phyloP scores from a whole-genome alignment of 331 rosid genomes.

The Prunus yedoensis region DNA sequence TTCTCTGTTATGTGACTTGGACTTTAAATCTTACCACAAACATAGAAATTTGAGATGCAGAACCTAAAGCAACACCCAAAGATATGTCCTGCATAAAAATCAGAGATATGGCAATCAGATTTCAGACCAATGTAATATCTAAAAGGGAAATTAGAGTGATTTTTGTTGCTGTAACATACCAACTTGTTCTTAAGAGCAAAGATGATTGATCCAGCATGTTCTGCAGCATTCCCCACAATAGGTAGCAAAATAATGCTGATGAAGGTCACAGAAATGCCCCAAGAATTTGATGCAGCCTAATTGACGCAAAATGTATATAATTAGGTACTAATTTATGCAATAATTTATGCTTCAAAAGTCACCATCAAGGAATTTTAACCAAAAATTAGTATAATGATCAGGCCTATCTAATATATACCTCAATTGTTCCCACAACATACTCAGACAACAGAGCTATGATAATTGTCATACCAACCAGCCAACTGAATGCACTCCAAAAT shows the following conservation, averaged over 20 bases:
- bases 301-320: not conserved
- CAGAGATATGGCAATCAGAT: not conserved
- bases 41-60: conserved; percentile 84
- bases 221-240: conserved; percentile 95
- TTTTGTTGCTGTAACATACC: conserved; percentile 31
- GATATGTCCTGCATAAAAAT: conserved; percentile 64
- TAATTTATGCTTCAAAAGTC: not conserved
- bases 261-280: conserved; percentile 86
- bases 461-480: conserved; percentile 81
- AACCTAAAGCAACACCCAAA: conserved; percentile 89
- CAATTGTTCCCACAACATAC: conserved; percentile 85
- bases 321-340: not conserved
- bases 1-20: not conserved
- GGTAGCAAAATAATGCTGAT: conserved; percentile 92
- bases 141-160: not conserved
- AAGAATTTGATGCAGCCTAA: conserved; percentile 82
- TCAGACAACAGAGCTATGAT: conserved; percentile 81
- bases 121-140: not conserved
- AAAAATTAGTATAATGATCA: not conserved
- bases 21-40: conserved; percentile 64
- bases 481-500: conserved; percentile 80
- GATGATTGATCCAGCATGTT: conserved; percentile 92
- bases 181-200: conserved; percentile 91
- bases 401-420: conserved; percentile 42
- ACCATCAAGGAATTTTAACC: not conserved